These are phyloP conservation scores for Russula olivacea DNA, from an alignment of 768 basidiomycete genomes.

Conservation along the genomic window DNA sequence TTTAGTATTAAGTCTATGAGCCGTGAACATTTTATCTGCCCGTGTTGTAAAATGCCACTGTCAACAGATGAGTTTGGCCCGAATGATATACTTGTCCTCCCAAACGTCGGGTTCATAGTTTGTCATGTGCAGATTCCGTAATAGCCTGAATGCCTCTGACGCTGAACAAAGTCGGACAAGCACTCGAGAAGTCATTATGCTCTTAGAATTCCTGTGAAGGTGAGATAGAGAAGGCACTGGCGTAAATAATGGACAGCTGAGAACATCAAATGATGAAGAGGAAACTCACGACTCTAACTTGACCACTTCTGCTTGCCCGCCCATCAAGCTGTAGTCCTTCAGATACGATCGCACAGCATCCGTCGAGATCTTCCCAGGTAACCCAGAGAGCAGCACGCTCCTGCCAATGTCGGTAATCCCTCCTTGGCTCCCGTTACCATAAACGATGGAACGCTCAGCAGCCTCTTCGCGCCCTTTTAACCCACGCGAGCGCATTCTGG, in stretches of 20 bases:
- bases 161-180: slow-evolving; percentile 49
- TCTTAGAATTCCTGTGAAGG: slow-evolving; percentile 25
- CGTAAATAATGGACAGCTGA: slow-evolving; percentile 6
- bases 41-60: slow-evolving; percentile 11
- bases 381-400: slow-evolving; percentile 54
- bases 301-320: slow-evolving; percentile 41
- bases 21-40: background rate
- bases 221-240: background rate
- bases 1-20: slow-evolving; percentile 19
- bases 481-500: slow-evolving; percentile 34
- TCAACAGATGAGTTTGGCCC: slow-evolving; percentile 49
- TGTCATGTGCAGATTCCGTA: slow-evolving; percentile 57
- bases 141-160: slow-evolving; percentile 65
- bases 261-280: background rate
- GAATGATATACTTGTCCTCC: slow-evolving; percentile 39
- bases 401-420: slow-evolving; percentile 44
- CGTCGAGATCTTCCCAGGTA: slow-evolving; percentile 45
- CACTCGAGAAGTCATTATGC: slow-evolving; percentile 44
- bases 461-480: slow-evolving; percentile 38
- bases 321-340: slow-evolving; percentile 41
- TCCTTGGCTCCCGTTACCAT: slow-evolving; percentile 47
- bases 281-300: slow-evolving; percentile 47
- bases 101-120: slow-evolving; percentile 36
- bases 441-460: slow-evolving; percentile 33
- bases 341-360: slow-evolving; percentile 39